Evolutionary conservation across 345 rosid species (phyloP).

Genomic region (Gossypium stocksii): DNA sequence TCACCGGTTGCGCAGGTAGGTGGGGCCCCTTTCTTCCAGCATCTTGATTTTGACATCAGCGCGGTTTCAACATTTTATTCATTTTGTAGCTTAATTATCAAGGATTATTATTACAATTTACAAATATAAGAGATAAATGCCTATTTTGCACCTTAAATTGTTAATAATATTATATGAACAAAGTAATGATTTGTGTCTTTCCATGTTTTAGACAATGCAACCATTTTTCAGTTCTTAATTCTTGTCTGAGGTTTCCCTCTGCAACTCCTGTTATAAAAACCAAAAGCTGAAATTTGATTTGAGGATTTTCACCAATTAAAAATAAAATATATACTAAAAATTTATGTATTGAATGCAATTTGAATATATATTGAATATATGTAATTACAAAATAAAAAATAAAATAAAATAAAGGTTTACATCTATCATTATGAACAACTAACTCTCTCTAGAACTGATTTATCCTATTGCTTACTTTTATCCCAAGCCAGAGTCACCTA

Average conservation of each 20-base stretch:
- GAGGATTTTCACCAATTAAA: too few relatives aligned
- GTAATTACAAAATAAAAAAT: too few relatives aligned
- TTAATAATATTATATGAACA: background rate
- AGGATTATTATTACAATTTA: background rate
- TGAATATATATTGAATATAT: too few relatives aligned
- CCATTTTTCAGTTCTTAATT: background rate
- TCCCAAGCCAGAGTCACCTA: background rate
- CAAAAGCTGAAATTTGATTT: too few relatives aligned
- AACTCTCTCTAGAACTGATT: background rate
- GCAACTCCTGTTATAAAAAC: background rate
- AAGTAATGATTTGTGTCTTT: background rate
- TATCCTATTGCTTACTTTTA: background rate
- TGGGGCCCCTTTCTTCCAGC: background rate
- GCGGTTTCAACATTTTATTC: background rate
- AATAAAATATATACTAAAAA: too few relatives aligned
- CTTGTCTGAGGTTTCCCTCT: background rate
- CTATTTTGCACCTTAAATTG: background rate
- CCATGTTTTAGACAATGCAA: background rate
- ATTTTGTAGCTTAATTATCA: too few relatives aligned
- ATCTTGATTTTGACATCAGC: background rate
- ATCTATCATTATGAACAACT: too few relatives aligned
- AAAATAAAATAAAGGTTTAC: too few relatives aligned
- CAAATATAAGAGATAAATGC: background rate
- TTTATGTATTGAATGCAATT: too few relatives aligned
- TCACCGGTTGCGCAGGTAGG: constrained; percentile 22